Evolutionary conservation across 495 filamentous ascomycete genomes (phyloP), one percentile per base, ranked within the genome.

Genomic region (Echria macrotheca): DNA sequence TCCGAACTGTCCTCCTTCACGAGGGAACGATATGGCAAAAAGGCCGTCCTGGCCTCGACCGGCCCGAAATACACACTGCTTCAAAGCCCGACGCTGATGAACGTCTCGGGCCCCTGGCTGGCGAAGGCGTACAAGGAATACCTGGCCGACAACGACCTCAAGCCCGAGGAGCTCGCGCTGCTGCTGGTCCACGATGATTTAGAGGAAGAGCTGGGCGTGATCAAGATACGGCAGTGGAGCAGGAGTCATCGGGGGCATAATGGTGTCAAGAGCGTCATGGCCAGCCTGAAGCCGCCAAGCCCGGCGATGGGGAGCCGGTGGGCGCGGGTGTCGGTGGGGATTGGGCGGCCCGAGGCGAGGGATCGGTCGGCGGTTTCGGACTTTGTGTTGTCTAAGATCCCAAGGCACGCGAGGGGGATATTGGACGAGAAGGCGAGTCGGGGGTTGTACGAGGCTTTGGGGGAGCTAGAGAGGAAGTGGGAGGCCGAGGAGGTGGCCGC

Each of bases 121-220:
- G 59, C 64, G 3, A 60, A 55, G 23, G 62, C 70, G 8, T 65
- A 71, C 71, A 54, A 65, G 68, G 66, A 73, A 44, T 56, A 54
- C 46, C 39, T 77, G 44, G 19, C 22, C 21, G 57, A 49, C 17
- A 36, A 65, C 17, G 37, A 54, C 14, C 65, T 63, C 26, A 33
- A 52, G 0, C 54, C 70, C 5, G 26, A 48, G 0, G 69, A 77
- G 19, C 56, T 77, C 0, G 63, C 62, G 0, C 67, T 95, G 12
- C 79, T 94, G 2, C 67, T 95, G 2, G 68, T 95, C 22, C 87
- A 95, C 66, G 89, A 95, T 58, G 89, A 95, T 59, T 66, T 95
- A 7, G 89, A 95, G 60, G 72, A 74, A 36, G 67, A 72, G 19
- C 55, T 87, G 9, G 87, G 88, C 1, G 77, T 74, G 29, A 70